Evolutionary conservation across 78 protist species (phyloP).

Genomic region (Pelomyxa schiedti): DNA sequence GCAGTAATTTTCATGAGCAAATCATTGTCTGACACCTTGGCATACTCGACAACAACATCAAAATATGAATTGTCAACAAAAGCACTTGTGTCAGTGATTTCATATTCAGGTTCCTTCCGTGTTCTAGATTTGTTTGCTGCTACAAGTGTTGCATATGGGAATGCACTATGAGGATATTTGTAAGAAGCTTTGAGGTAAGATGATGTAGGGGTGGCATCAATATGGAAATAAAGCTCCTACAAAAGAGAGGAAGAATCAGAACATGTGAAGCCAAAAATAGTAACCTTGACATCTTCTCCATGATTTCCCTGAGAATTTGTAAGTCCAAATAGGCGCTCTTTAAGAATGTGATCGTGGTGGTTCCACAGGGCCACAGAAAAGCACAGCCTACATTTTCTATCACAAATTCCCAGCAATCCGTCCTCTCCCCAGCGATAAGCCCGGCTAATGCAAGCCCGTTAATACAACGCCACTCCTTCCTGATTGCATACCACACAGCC

Average conservation of each 20-base stretch:
- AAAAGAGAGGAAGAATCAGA: no score
- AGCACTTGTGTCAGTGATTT: slow-evolving; percentile 55
- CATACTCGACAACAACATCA: slow-evolving; percentile 49
- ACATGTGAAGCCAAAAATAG: no score
- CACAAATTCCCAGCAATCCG: slow-evolving; percentile 52
- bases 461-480: not conserved
- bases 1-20: slow-evolving; percentile 27
- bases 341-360: slow-evolving; percentile 62
- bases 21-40: slow-evolving; percentile 54
- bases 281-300: slow-evolving; percentile 59
- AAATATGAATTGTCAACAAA: slow-evolving; percentile 38
- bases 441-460: slow-evolving; percentile 26
- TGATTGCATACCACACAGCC: not conserved
- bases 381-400: slow-evolving; percentile 41
- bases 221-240: slow-evolving; percentile 56
- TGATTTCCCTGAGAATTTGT: slow-evolving; percentile 58
- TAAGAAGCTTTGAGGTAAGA: slow-evolving; percentile 54
- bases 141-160: slow-evolving; percentile 40
- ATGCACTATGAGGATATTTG: slow-evolving; percentile 71
- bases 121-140: not conserved
- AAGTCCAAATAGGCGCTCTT: slow-evolving; percentile 70
- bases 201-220: slow-evolving; percentile 61
- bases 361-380: slow-evolving; percentile 62
- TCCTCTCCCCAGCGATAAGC: slow-evolving; percentile 85
- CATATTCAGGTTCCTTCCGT: slow-evolving; percentile 53